Evolutionary conservation across 106 monocot species (phyloP).

Genomic region (Amphibolis antarctica): DNA sequence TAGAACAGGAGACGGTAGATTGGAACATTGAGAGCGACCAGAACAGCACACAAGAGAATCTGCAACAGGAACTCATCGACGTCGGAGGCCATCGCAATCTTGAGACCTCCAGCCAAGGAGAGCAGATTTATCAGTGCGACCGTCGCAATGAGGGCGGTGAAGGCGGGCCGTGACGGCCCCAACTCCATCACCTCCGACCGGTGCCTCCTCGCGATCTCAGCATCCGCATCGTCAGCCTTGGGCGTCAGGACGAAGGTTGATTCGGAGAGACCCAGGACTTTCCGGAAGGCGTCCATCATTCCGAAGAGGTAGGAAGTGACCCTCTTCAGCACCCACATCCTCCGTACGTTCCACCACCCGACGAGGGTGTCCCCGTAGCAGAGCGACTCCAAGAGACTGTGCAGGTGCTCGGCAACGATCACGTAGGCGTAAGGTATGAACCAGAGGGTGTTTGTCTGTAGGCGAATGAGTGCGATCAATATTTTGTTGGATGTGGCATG

Average conservation of each 20-base stretch:
- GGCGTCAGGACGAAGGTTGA: neutral
- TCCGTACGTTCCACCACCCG: neutral
- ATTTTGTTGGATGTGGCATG: too few relatives aligned
- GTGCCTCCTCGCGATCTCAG: neutral
- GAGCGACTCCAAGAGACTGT: neutral
- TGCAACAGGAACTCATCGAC: conserved; percentile 29
- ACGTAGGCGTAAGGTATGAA: neutral
- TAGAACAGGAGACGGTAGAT: conserved; percentile 42
- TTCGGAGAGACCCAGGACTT: neutral
- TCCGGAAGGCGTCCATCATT: neutral
- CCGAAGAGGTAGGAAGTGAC: conserved; percentile 1
- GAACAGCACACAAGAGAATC: conserved; percentile 26
- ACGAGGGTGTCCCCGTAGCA: neutral
- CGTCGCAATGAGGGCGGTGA: neutral
- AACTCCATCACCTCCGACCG: conserved; percentile 3
- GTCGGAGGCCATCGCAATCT: conserved; percentile 4
- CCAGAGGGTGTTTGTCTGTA: neutral
- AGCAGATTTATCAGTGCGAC: conserved; percentile 10
- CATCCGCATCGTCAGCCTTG: neutral
- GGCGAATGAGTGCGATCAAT: neutral
- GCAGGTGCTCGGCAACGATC: neutral
- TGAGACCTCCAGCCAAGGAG: conserved; percentile 6
- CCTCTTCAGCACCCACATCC: conserved; percentile 6
- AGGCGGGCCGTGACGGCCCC: neutral
- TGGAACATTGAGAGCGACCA: conserved; percentile 40